Evolutionary conservation across 2,329 filamentous ascomycete species (phyloP), one percentile per base, ranked within the genome.

Genomic region (Colletotrichum cordylinicola): DNA sequence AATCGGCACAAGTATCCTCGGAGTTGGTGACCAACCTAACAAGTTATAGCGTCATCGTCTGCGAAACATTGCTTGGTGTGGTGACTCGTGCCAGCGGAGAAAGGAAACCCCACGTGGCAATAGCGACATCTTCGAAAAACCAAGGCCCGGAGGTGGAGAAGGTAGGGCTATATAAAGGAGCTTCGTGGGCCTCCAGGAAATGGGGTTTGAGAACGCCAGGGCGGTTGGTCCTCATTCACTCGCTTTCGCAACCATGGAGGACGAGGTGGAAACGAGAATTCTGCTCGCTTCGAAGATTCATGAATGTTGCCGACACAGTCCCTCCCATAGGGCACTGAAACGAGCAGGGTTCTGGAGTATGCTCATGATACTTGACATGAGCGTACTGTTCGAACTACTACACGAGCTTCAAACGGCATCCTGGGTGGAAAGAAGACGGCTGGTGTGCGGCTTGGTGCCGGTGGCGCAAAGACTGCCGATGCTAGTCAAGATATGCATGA

Each of bases 1-100:
- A 10, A 48, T 48, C 43, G 0, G 43, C 43, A 8, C 0, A 21
- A 0, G 13, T 8, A 6, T 52, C n/a, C 13, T 0, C 6, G n/a
- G 43, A 12, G 5, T 52, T 8, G 7, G n/a, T n/a, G n/a, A n/a
- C n/a, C 0, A 8, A n/a, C n/a, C n/a, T 13, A 4, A 21, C 4
- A 12, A 48, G 2, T 2, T 0, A 48, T 13, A 48, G 10, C 43
- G 43, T 52, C 43, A 21, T 52, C n/a, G 43, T 12, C 0, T n/a
- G 43, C n/a, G 43, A 4, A 21, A 2, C 6, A 52, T 52, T 52
- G 39, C 43, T 52, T 21, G n/a, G 18, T 52, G n/a, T 52, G 13
- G n/a, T 52, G 43, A 52, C 43, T 52, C 43, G 43, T 1, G 43
- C 43, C 43, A 13, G 43, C 43, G 43, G 43, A 21, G 43, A 13